Evolutionary conservation across 2,329 filamentous ascomycete species (phyloP), one percentile per base, ranked within the genome.

Genomic region (Microcera coccophila): DNA sequence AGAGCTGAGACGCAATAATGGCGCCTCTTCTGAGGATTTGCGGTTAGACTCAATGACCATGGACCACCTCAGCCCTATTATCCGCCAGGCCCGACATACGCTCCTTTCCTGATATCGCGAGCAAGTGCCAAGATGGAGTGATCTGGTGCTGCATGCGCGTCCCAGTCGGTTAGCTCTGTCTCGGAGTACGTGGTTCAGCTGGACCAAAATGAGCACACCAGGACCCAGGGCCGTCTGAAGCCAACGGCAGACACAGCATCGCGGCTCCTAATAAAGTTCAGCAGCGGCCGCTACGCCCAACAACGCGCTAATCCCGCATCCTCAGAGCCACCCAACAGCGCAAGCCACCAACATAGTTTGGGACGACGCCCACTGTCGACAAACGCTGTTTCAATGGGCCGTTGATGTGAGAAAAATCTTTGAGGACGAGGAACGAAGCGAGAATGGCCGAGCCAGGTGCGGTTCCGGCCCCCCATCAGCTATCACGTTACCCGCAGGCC

Each of bases 401-500:
- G 45, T 36, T 40, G 29, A 11, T 17, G 26, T 38, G 21, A 42
- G 35, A 38, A 44, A 40, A 39, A 45, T 35, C 20, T 36, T 42
- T 47, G 38, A 49, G 41, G 36, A 33, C 36, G 8, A 35, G n/a
- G 33, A 38, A 37, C 42, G 41, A 45, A 31, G 46, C 40, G 16
- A 39, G n/a, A 42, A 36, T 39, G 37, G 36, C 26, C 14, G 29
- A 34, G 20, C 16, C 32, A 28, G 22, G 18, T 32, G 42, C 38
- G 21, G 17, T 19, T 20, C 36, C 35, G 17, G 24, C 17, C 28
- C 42, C 40, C 38, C 36, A 49, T 38, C 48, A 42, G 44, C 36
- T 52, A 49, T 67, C 64, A 65, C 62, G 59, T 64, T 66, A 61
- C 61, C 59, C 46, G 50, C 46, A 55, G 46, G 47, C 49, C 60